Evolutionary conservation across 1,139 yeast species (phyloP).

Genomic region (Arxiozyma telluris): DNA sequence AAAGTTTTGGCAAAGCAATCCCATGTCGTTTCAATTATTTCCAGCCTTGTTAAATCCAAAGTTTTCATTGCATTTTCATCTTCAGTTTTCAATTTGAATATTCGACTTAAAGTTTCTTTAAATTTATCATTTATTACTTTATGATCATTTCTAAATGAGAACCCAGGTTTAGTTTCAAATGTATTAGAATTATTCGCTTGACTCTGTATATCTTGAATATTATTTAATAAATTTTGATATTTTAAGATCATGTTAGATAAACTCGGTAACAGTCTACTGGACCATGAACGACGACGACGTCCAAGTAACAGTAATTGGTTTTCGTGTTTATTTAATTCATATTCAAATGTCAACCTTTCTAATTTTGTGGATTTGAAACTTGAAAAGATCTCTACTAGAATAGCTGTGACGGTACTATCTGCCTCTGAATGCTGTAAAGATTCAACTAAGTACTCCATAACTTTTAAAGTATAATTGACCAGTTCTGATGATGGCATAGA

Average conservation of each 20-base stretch:
- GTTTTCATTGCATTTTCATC: conserved; percentile 25
- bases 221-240: conserved; percentile 11
- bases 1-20: conserved; percentile 22
- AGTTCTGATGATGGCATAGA: conserved; percentile 17
- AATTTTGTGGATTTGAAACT: conserved; percentile 43
- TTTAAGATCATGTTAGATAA: conserved; percentile 13
- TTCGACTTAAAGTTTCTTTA: conserved; percentile 14
- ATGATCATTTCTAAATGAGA: neutral
- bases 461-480: conserved; percentile 32
- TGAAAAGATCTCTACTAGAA: conserved; percentile 42
- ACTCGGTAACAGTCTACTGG: conserved; percentile 20
- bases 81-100: conserved; percentile 23
- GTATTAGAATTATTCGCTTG: neutral
- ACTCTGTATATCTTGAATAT: conserved; percentile 2
- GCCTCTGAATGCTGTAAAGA: conserved; percentile 57
- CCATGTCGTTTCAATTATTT: conserved; percentile 23
- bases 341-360: conserved; percentile 58
- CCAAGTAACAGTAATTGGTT: conserved; percentile 41
- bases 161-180: neutral
- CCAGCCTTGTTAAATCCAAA: conserved; percentile 18
- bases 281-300: conserved; percentile 31
- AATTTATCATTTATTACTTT: neutral
- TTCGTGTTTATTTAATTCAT: conserved; percentile 40
- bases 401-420: conserved; percentile 44
- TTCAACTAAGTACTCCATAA: conserved; percentile 47